Base-by-base conservation (phyloP, 2,329 filamentous ascomycete genomes). In the Trichocomaceae sp. region DNA sequence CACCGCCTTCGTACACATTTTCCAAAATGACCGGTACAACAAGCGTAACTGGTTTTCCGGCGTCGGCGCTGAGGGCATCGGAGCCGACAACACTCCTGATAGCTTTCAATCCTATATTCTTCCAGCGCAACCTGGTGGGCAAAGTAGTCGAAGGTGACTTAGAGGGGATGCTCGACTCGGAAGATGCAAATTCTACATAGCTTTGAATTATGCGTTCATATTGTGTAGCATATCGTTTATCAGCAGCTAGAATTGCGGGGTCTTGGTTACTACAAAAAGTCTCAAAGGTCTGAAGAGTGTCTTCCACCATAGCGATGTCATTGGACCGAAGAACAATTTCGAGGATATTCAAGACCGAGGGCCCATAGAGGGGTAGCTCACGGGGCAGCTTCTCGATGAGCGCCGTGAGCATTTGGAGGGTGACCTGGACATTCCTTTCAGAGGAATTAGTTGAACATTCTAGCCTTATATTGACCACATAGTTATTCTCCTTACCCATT, bases 311-410 rank as follows among this genome's bases (percentile, higher is more conserved):
- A 62, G 87, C 89, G 60, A 97, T 87, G 70, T 97, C 90, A 70
- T 86, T 84, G 59, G 90, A 95, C 57, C 84, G 83, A 52, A 97
- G 81, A 64, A 97, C 86, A 54, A 85, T 85, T 61, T 86, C 83
- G 66, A 97, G 82, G 60, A 96, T 87, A 63, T 86, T 88, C 67
- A 97, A 83, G 54, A 96, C 84, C 65, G 88, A 89, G 59, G 83
- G 82, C 47, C 90, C 90, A 69, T 95, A 95, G 50, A 99, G 83
- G 50, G 90, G 88, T 48, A 96, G 83, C 69, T 96, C 91, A 69
- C 91, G 87, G 57, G 90, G 87, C 44, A 89, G 83, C 74, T 96
- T 96, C 68, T 97, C 91, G 71, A 97, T 90, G 64, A 99, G 80
- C 46, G 91, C 90, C 58, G 86, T 85, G 62, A 96, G 79, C 63